A percentile compares a stretch with the other conserved stretches of the same genome.
Evolutionary conservation across 2,329 filamentous ascomycete species (phyloP).

Genomic region (Xylaria sp.): DNA sequence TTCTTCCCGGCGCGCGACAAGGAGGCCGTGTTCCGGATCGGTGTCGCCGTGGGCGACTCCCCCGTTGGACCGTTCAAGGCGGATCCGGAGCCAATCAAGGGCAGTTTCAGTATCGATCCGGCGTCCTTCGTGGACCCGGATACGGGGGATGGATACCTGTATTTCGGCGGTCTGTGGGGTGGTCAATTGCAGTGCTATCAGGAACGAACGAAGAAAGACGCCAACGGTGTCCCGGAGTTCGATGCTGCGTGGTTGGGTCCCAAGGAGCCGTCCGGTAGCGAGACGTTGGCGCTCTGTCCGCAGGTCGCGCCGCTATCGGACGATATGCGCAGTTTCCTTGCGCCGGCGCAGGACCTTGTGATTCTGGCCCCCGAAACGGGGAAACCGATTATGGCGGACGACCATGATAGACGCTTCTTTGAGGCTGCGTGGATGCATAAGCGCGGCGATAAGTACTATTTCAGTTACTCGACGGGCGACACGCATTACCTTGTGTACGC

Average conservation of each 20-base stretch:
- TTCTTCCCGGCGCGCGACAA: conserved; percentile 73
- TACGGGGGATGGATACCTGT: conserved; percentile 59
- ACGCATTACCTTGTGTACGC: conserved; percentile 71
- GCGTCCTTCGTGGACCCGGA: conserved; percentile 65
- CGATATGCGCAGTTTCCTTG: conserved; percentile 61
- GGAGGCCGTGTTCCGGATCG: conserved; percentile 65
- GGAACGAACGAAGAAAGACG: conserved; percentile 26
- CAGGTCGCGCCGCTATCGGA: conserved; percentile 59
- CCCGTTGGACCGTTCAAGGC: conserved; percentile 67
- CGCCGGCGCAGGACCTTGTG: conserved; percentile 51
- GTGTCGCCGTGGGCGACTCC: conserved; percentile 58
- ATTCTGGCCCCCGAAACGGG: conserved; percentile 60
- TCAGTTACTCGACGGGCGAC: conserved; percentile 73
- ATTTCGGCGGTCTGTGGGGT: conserved; percentile 77
- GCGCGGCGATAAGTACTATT: conserved; percentile 64
- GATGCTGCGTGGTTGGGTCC: conserved; percentile 50
- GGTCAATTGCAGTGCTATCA: conserved; percentile 75
- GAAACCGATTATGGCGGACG: conserved; percentile 55
- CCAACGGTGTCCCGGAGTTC: conserved; percentile 40
- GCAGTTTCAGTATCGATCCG: conserved; percentile 72
- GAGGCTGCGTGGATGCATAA: conserved; percentile 79
- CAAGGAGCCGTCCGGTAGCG: conserved; percentile 53
- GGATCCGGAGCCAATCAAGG: conserved; percentile 58
- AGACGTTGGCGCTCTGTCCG: conserved; percentile 55
- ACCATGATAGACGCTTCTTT: conserved; percentile 72